These are phyloP conservation scores for Macrophomina tecta DNA, from an alignment of 2,329 filamentous ascomycete species.

Conservation along the genomic window DNA sequence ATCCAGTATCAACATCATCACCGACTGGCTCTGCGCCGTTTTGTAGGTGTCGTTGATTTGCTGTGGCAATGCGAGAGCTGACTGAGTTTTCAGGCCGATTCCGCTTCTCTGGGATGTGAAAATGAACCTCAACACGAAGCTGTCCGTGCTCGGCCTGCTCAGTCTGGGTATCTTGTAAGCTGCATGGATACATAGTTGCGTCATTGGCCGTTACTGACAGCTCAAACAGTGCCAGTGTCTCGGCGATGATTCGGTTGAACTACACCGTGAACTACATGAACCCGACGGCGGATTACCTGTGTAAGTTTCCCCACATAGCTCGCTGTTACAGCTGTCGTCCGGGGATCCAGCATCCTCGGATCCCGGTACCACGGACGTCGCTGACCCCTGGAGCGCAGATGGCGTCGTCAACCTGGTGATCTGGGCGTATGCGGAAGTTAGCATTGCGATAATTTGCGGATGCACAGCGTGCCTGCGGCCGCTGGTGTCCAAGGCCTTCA, in stretches of 20 bases:
- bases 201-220: constrained; percentile 28
- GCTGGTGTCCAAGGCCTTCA: constrained; percentile 36
- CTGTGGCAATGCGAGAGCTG: not conserved
- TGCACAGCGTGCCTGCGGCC: constrained; percentile 38
- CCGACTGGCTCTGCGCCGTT: constrained; percentile 45
- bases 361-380: not conserved
- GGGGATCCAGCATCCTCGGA: not conserved
- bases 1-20: constrained; percentile 42
- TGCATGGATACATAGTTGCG: constrained; percentile 23
- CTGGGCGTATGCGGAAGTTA: constrained; percentile 45
- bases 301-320: constrained; percentile 27
- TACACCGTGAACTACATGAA: constrained; percentile 44
- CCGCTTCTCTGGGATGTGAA: constrained; percentile 36
- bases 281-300: constrained; percentile 39
- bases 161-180: constrained; percentile 37
- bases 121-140: constrained; percentile 35
- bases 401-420: constrained; percentile 43
- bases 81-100: constrained; percentile 32
- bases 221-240: constrained; percentile 17
- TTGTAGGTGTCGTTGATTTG: constrained; percentile 32
- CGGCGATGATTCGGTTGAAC: constrained; percentile 42
- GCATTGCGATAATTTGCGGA: constrained; percentile 43
- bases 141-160: constrained; percentile 34
- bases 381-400: constrained; percentile 27
- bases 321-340: not conserved